Evolutionary conservation across 2,329 filamentous ascomycete species (phyloP), one percentile per base, ranked within the genome.

Genomic region (Fusarium sp.): DNA sequence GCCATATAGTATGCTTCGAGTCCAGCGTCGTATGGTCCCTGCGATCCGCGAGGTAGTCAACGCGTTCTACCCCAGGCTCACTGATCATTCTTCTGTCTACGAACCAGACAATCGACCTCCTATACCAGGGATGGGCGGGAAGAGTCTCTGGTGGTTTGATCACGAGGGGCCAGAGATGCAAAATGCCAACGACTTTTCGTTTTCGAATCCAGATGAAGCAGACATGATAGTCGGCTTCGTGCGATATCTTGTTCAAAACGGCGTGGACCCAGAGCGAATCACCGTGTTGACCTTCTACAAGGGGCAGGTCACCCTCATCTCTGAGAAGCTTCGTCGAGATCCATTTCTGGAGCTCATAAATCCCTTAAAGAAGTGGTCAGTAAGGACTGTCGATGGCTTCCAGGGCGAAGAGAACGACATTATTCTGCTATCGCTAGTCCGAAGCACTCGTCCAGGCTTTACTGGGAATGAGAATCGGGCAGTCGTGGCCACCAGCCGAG

Each of bases 331-430:
- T 7, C 80, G 81, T 15, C 71, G 76, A 22, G 77, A 82, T 42
- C 45, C 74, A 39, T 47, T 77, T 57, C 57, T 81, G 42, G 41
- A 36, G 14, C 50, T 62, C 44, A 69, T 77, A 25, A 76, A 78
- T 11, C 79, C 78, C 5, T 42, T 55, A 58, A 69, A 47, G 77
- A 87, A 73, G 41, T 81, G 75, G 77, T 91, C 91, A 4, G 91
- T 97, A 3, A 88, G 89, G 38, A 97, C 94, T 0, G 93, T 98
- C 0, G 95, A 97, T 76, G 93, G 92, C 0, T 97, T 95, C 76
- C 94, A 97, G 79, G 94, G 94, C 17, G 94, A 97, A 75, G 94
- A 97, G 78, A 97, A 97, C 69, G 92, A 95, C 29, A 85, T 97
- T 13, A 86, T 98, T 14, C 79, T 97, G 4, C 83, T 97, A 0